Conservation (phyloP, 2,329 filamentous ascomycete species). For the Trichoderma sp. region DNA sequence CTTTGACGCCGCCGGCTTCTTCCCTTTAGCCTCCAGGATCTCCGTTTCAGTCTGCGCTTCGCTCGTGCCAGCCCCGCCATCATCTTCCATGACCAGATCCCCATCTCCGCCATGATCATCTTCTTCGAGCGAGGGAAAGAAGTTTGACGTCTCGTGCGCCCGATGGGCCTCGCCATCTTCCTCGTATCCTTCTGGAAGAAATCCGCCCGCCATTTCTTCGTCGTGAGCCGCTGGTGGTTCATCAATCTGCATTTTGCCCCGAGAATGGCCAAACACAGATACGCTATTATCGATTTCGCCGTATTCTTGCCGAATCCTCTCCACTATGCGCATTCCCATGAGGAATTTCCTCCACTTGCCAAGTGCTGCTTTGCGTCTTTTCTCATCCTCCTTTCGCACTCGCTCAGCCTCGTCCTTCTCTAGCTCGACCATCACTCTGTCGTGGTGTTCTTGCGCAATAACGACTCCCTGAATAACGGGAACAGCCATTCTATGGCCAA, state of each 20-base stretch:
- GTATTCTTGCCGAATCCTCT: conserved; percentile 77
- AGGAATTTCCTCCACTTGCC: conserved; percentile 84
- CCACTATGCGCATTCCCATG: conserved; percentile 80
- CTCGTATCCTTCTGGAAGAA: conserved; percentile 61
- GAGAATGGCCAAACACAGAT: conserved; percentile 59
- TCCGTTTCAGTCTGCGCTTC: background rate
- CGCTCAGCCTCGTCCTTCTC: conserved; percentile 76
- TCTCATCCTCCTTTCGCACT: conserved; percentile 78
- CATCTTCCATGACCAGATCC: conserved; percentile 43
- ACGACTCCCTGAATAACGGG: conserved; percentile 91
- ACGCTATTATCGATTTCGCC: conserved; percentile 61
- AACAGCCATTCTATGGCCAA: conserved; percentile 90
- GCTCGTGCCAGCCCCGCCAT: conserved; percentile 2
- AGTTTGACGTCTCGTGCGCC: conserved; percentile 47
- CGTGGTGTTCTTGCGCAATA: conserved; percentile 78
- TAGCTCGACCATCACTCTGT: conserved; percentile 76
- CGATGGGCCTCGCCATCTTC: conserved; percentile 44
- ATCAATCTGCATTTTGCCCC: conserved; percentile 25
- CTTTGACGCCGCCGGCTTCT: background rate
- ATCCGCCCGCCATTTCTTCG: conserved; percentile 63
- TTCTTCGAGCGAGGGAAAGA: conserved; percentile 54
- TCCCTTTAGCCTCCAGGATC: background rate
- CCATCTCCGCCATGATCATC: conserved; percentile 44
- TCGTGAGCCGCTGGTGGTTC: conserved; percentile 40
- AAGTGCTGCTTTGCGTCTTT: conserved; percentile 73